A percentile compares a stretch with the other conserved stretches of the same genome.
phyloP scores from a whole-genome alignment of 495 filamentous ascomycete genomes.

The Trichoderma erinaceum region DNA sequence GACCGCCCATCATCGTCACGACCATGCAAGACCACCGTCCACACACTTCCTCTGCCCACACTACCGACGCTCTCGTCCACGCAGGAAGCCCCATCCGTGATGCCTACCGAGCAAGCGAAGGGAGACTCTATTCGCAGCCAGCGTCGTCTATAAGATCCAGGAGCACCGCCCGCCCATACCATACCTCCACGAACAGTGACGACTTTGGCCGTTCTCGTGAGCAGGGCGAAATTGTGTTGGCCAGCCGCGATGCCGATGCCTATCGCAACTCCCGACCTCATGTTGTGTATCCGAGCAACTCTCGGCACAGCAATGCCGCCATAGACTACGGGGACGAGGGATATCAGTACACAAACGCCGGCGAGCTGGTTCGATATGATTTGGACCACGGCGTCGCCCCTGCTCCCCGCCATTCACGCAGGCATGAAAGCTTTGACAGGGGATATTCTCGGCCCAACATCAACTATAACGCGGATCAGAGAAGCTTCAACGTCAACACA shows the following conservation, averaged over 20 bases:
- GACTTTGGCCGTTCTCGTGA: conserved; percentile 40
- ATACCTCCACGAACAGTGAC: conserved; percentile 35
- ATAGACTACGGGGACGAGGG: conserved; percentile 59
- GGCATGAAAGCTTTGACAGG: conserved; percentile 46
- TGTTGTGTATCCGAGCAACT: conserved; percentile 28
- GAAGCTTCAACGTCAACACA: conserved; percentile 37
- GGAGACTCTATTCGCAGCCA: conserved; percentile 44
- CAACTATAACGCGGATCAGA: conserved; percentile 26
- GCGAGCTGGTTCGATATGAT: conserved; percentile 63
- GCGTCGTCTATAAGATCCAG: conserved; percentile 43
- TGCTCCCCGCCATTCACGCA: conserved; percentile 33
- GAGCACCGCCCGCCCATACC: conserved; percentile 25
- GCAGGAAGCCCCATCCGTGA: conserved; percentile 41
- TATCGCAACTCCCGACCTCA: conserved; percentile 34
- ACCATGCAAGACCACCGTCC: conserved; percentile 23
- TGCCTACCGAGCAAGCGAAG: conserved; percentile 44
- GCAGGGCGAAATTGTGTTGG: conserved; percentile 35
- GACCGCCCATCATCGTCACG: conserved; percentile 46
- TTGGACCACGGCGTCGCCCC: conserved; percentile 39
- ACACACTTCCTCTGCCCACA: conserved; percentile 20
- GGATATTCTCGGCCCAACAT: conserved; percentile 59
- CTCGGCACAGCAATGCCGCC: conserved; percentile 32
- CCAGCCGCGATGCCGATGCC: conserved; percentile 29
- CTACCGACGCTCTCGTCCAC: conserved; percentile 24
- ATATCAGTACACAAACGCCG: conserved; percentile 66